A percentile compares a stretch with the other conserved stretches of the same genome.
phyloP scores from a whole-genome alignment of 1,139 yeast species.

The Magnusiomyces clavatus region DNA sequence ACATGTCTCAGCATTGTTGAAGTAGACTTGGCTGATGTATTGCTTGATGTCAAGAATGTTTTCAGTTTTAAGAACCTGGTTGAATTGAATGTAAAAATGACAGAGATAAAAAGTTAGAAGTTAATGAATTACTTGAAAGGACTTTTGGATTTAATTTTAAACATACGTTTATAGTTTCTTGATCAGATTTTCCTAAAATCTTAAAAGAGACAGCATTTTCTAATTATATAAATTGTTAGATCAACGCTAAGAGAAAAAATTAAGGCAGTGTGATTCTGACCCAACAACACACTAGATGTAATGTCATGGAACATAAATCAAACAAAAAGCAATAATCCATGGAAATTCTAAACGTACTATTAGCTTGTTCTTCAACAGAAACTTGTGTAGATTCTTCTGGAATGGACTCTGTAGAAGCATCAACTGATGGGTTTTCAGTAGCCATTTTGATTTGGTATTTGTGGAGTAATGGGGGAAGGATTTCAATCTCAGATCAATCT shows the following conservation, averaged over 20 bases:
- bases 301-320: too few species aligned
- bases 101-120: not conserved
- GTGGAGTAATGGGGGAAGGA: not conserved
- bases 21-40: slow-evolving; percentile 47
- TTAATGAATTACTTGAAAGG: not conserved
- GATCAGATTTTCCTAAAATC: too few species aligned
- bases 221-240: too few species aligned
- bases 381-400: not conserved
- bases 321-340: too few species aligned
- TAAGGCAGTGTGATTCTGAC: too few species aligned
- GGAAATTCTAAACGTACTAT: not conserved
- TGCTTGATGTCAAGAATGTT: slow-evolving; percentile 52
- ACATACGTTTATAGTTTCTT: not conserved
- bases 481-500: not conserved
- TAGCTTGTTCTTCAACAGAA: not conserved
- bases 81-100: not conserved
- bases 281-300: too few species aligned
- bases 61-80: slow-evolving; percentile 29
- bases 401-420: too few species aligned
- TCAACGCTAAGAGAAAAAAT: too few species aligned
- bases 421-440: not conserved
- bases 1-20: slow-evolving; percentile 49
- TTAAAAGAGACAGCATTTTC: too few species aligned
- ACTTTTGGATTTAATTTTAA: not conserved
- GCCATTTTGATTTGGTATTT: not conserved